These are phyloP conservation scores for Sequoia sempervirens DNA, from an alignment of 75 land plant genomes.

Conservation along the genomic window DNA sequence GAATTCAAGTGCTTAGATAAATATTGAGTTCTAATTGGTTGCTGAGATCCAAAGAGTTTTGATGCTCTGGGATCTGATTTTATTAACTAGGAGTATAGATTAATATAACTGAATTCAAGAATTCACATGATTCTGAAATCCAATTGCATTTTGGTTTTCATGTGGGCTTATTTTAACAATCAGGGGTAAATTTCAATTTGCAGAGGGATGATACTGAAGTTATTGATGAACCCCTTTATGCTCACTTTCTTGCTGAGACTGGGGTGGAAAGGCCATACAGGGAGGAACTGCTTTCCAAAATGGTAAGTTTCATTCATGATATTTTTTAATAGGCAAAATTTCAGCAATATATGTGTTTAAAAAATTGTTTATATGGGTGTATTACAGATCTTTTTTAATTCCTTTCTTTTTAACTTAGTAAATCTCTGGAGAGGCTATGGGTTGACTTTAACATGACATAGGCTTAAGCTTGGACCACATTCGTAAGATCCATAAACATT, in stretches of 20 bases:
- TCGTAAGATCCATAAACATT: not conserved
- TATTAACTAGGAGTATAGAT: not conserved
- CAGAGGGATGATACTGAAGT: slow-evolving; percentile 95
- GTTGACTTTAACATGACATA: not conserved
- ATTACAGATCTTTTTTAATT: not conserved
- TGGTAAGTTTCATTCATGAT: slow-evolving; percentile 40
- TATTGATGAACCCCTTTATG: slow-evolving; percentile 94
- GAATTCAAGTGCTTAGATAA: not conserved
- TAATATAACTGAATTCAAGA: not conserved
- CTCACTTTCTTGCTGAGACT: slow-evolving; percentile 66
- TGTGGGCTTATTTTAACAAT: not conserved
- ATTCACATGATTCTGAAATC: not conserved
- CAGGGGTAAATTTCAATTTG: slow-evolving; percentile 6
- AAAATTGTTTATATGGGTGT: not conserved
- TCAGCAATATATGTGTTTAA: not conserved
- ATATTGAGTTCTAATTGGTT: not conserved
- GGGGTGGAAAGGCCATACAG: slow-evolving; percentile 76
- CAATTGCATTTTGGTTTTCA: not conserved
- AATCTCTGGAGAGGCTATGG: too few relatives aligned
- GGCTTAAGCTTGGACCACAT: not conserved
- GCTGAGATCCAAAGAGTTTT: not conserved
- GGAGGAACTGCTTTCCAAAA: slow-evolving; percentile 68
- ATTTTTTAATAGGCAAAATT: not conserved
- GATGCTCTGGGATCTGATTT: not conserved
- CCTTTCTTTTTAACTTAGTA: not conserved